These are phyloP conservation scores for Zizania palustris DNA, from an alignment of 202 grass and related monocot species.

Conservation along the genomic window DNA sequence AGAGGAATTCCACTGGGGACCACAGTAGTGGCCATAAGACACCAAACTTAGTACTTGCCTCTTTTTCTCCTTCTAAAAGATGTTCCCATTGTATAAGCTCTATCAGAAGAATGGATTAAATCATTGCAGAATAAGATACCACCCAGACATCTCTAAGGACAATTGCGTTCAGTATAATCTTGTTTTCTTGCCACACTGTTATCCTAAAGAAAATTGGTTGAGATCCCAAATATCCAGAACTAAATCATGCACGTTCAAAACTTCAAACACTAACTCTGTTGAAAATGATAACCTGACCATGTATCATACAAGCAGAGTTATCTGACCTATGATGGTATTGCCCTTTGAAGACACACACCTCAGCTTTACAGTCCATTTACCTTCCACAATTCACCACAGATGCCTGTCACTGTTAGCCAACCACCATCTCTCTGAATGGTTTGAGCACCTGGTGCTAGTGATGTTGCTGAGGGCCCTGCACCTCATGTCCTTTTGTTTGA, in stretches of 20 bases:
- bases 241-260: constrained; percentile 11
- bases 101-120: constrained; percentile 27
- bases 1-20: constrained; percentile 20
- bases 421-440: constrained; percentile 61
- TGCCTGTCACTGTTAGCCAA: constrained; percentile 83
- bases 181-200: constrained; percentile 1
- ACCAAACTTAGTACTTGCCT: constrained; percentile 20
- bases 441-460: constrained; percentile 67
- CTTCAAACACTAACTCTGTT: not conserved
- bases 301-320: constrained; percentile 9
- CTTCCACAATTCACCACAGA: constrained; percentile 48
- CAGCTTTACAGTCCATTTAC: constrained; percentile 30
- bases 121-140: constrained; percentile 24
- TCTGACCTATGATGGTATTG: constrained; percentile 21
- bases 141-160: constrained; percentile 8
- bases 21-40: constrained; percentile 35
- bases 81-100: constrained; percentile 16
- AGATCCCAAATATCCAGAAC: constrained; percentile 4
- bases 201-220: constrained; percentile 5
- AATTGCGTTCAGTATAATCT: not conserved
- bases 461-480: constrained; percentile 34
- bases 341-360: constrained; percentile 33
- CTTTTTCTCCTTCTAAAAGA: constrained; percentile 25
- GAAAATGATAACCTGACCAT: constrained; percentile 7
- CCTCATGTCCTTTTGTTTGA: constrained; percentile 49